Evolutionary conservation across 2,329 filamentous ascomycete genomes (phyloP), one percentile per base, ranked within the genome.

Genomic region (Sphaerulina populicola): DNA sequence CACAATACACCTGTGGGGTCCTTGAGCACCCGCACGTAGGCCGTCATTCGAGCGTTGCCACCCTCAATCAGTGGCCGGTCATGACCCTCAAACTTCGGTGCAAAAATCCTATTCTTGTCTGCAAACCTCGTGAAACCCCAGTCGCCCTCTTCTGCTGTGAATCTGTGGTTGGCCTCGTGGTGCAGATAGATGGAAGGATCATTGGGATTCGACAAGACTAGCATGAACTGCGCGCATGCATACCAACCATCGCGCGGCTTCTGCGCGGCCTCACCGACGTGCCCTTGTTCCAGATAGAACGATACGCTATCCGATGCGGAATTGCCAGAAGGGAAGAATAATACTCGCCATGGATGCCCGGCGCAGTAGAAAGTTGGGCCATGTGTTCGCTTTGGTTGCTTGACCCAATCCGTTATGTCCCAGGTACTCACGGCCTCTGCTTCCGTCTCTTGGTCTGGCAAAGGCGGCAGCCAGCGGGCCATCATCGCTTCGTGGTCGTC

Each of bases 71-170:
- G 77, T 7, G 85, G 88, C 51, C 86, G 78, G 14, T 75, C 75
- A 54, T 70, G 71, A 45, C 81, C 80, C 51, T 93, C 86, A 79
- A 85, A 94, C 1, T 81, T 77, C 31, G 82, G 74, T 54, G 83
- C 84, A 66, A 96, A 94, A 68, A 97, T 84, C 63, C 82, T 85
- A 48, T 88, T 79, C 44, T 94, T 78, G 68, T 97, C 93, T 10
- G 89, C 82, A 66, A 97, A 98, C 50, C 91, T 77, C n/a, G 93
- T 98, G 68, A 98, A 98, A 1, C 93, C 93, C 93, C 93, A 98
- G 64, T 98, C 93, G 21, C 88, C 89, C 69, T 98, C 93, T 39
- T 97, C 93, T 57, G 86, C 87, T 3, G 89, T 97, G 69, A 97
- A 98, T 53, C 93, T 85, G 67, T 98, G 93, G 61, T 90, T 88